Base-by-base conservation (phyloP, 257 asterid species). In the Rauvolfia tetraphylla region DNA sequence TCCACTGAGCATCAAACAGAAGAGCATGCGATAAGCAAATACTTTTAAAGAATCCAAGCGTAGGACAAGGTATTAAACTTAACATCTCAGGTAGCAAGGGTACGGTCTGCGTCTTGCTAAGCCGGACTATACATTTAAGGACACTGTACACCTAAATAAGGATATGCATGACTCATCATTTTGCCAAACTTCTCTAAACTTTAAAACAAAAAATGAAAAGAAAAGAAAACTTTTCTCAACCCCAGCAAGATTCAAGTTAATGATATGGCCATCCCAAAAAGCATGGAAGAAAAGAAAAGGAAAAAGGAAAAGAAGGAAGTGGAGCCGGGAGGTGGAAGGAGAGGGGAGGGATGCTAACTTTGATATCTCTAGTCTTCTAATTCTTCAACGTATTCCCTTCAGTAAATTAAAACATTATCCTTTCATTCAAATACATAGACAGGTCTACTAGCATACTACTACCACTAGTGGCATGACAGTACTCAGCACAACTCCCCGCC, bases 1-100 rank as follows among this genome's bases (percentile, higher is more conserved):
- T 82, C 66, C 83, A 42, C 98, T 93, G 88, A 68, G 66, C 56
- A 80, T 73, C 63, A 51, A 57, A 65, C 41, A 27, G 25, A 27
- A 42, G 1, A 70, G 33, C 39, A 78, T 23, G 27, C 49, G 66
- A 68, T 31, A 42, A 75, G 71, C 38, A 51, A 29, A 3, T 4
- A 3, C 33, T 27, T 14, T 31, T 17, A 41, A 56, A 13, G 18
- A 68, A 17, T 76, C 7, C 25, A 36, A 57, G 49, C 20, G n/a
- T 29, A 69, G 33, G 33, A 58, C 31, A 58, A 36, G 13, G 20
- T 25, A 18, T 41, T 6, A 3, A 12, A 25, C 5, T 20, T 54
- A 73, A 58, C n/a, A 56, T 38, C 14, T 4, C 65, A n/a, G 1
- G 68, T 5, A 73, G 41, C 38, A 38, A 51, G 46, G 44, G 22